Conservation (phyloP, 495 filamentous ascomycete species). For the Haplographium delicatum region DNA sequence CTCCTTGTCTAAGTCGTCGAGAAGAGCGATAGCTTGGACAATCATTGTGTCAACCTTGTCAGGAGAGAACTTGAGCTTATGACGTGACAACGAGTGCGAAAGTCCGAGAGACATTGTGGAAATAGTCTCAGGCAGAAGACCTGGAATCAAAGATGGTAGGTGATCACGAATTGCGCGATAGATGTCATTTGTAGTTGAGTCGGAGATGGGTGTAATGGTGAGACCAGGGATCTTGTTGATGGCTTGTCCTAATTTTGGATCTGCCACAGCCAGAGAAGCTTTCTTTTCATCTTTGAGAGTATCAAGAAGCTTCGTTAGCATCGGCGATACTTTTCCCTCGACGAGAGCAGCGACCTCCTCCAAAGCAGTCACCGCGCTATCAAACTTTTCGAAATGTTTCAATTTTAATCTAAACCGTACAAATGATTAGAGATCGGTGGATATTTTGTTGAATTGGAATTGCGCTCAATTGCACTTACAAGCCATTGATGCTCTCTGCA, state of each 20-base stretch:
- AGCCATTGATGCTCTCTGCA: constrained; percentile 76
- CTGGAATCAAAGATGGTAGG: constrained; percentile 85
- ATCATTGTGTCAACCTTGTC: constrained; percentile 99
- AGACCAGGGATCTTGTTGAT: constrained; percentile 90
- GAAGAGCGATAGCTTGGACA: constrained; percentile 86
- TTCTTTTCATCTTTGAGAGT: constrained; percentile 97
- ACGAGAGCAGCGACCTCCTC: constrained; percentile 83
- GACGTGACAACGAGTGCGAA: constrained; percentile 93
- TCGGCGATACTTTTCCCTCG: constrained; percentile 94
- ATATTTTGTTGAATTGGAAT: not conserved
- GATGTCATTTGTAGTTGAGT: constrained; percentile 78
- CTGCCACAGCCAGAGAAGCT: constrained; percentile 87
- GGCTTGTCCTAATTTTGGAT: constrained; percentile 86
- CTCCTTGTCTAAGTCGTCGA: constrained; percentile 98
- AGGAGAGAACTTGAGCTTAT: constrained; percentile 97
- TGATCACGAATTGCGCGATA: constrained; percentile 92
- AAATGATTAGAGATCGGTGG: constrained; percentile 7
- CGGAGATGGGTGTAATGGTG: constrained; percentile 78
- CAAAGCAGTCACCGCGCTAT: constrained; percentile 78
- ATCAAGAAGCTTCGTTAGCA: constrained; percentile 74
- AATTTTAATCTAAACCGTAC: constrained; percentile 66
- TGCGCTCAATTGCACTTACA: constrained; percentile 54
- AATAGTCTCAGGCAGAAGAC: constrained; percentile 76
- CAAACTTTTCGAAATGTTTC: constrained; percentile 96
- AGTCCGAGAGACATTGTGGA: constrained; percentile 92